Evolutionary conservation across 305 asterid genomes (phyloP).

Genomic region (Plantago lanceolata): DNA sequence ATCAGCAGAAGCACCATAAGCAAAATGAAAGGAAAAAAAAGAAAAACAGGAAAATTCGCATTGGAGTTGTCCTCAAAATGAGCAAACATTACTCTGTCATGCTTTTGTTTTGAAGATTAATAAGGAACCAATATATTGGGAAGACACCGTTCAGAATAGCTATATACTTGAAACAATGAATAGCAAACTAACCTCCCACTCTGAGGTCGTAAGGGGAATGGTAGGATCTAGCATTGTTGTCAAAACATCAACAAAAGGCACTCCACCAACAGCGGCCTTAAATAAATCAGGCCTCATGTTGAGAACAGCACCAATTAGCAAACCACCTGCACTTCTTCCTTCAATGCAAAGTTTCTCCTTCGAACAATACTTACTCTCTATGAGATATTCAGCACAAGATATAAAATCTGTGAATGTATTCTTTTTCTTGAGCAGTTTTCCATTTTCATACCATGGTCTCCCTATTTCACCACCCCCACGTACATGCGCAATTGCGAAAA

Average conservation of each 20-base stretch:
- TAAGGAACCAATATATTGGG: background rate
- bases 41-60: no score
- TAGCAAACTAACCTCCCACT: slow-evolving; percentile 79
- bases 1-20: no score
- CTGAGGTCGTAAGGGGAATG: slow-evolving; percentile 94
- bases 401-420: slow-evolving; percentile 91
- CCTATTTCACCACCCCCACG: slow-evolving; percentile 99
- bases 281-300: slow-evolving; percentile 91
- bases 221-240: slow-evolving; percentile 98
- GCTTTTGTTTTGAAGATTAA: no score
- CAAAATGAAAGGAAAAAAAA: no score
- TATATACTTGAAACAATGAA: slow-evolving; percentile 3
- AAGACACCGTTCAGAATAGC: slow-evolving; percentile 1
- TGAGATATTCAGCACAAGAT: slow-evolving; percentile 80
- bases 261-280: slow-evolving; percentile 88
- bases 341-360: slow-evolving; percentile 80
- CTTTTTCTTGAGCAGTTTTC: slow-evolving; percentile 80
- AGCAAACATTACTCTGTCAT: no score
- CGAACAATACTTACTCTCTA: slow-evolving; percentile 71
- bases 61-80: no score
- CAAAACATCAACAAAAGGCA: slow-evolving; percentile 85
- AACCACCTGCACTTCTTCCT: slow-evolving; percentile 98
- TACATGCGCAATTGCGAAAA: slow-evolving; percentile 69
- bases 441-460: slow-evolving; percentile 91
- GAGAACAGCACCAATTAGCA: slow-evolving; percentile 84